Evolutionary conservation across 2,329 filamentous ascomycete genomes (phyloP), one percentile per base, ranked within the genome.

Genomic region (Aquanectria penicillioides): DNA sequence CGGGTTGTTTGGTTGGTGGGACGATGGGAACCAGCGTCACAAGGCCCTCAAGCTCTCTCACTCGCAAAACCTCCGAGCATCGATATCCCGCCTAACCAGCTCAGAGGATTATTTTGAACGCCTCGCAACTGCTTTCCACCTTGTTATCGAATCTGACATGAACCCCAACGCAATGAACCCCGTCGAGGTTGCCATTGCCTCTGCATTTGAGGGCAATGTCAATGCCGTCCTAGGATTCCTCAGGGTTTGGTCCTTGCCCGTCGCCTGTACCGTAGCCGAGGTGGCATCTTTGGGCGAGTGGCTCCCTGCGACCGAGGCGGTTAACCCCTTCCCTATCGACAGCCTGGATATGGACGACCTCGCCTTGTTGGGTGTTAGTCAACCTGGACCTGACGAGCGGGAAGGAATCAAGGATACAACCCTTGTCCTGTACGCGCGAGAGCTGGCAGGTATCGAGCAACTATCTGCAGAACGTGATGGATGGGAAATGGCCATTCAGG

Each of bases 1-100:
- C 59, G 91, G 89, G 2, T 79, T 98, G 46, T 89, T 94, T 26
- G 89, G 91, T 6, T 98, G 94, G 94, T 97, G 94, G 93, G 90
- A 97, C 71, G 92, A 95, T 60, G 85, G 86, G n/a, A 86, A 88
- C 59, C 74, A 73, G 63, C 80, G 74, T 46, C 76, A 75, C 58
- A 80, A 77, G 66, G 76, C 71, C 44, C 71, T 76, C 17, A 72
- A 75, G 56, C 68, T 79, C 29, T 78, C 80, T 11, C 76, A 78
- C 25, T 73, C 77, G n/a, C 74, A 77, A 62, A 69, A 70, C 26
- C 61, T 81, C 31, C 67, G 63, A 33, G 71, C 78, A 15, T 71
- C 70, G 4, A 43, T 70, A 46, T 59, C 71, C 13, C 79, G 85
- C 57, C 75, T 82, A 11, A 80, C 83, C 17, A 82, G 83, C n/a